Percentiles rank a stretch among this genome's conserved stretches.
Evolutionary conservation across 164 flowering plant genomes (phyloP).

Genomic region (Kalanchoe fedtschenkoi): DNA sequence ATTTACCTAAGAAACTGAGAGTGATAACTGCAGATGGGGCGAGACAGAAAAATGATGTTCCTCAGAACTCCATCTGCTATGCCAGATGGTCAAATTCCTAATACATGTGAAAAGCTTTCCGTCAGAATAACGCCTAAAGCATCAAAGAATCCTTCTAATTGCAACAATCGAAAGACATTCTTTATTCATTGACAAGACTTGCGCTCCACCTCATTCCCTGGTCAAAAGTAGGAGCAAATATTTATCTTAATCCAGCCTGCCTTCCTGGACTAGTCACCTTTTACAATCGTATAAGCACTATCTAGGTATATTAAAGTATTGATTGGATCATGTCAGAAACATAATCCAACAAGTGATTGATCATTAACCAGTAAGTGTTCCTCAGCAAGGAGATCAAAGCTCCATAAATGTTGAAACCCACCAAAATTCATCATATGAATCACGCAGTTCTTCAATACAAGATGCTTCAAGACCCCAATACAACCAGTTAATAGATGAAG

Average conservation of each 20-base stretch:
- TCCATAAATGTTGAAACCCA: background rate
- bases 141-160: conserved; percentile 3
- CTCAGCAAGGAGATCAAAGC: too few species aligned
- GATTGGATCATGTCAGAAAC: background rate
- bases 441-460: background rate
- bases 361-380: too few species aligned
- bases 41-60: background rate
- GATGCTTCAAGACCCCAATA: background rate
- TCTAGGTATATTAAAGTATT: too few species aligned
- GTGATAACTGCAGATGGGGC: background rate
- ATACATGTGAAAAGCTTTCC: background rate
- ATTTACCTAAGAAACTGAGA: background rate
- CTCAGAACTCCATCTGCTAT: background rate
- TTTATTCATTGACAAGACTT: conserved; percentile 3
- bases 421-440: background rate
- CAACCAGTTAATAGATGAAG: background rate
- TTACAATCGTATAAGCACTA: background rate
- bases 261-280: background rate
- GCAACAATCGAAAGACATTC: background rate
- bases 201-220: background rate
- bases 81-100: background rate
- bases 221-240: background rate
- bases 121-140: conserved; percentile 1
- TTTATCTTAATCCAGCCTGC: background rate
- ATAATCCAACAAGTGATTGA: too few species aligned